phyloP scores from a whole-genome alignment of 768 basidiomycete genomes.

The Hirschioporus abietinus region DNA sequence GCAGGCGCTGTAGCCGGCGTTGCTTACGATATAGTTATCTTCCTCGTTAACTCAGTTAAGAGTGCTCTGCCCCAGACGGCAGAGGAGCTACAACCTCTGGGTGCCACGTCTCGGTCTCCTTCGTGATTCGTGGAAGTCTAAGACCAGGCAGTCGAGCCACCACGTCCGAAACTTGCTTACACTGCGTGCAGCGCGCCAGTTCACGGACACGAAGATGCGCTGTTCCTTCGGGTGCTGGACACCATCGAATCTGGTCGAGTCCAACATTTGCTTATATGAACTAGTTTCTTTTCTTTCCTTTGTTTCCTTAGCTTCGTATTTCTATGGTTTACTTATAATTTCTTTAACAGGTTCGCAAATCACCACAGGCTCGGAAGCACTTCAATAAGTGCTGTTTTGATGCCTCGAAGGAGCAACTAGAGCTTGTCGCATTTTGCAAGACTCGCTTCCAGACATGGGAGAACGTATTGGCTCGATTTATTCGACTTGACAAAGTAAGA shows the following conservation, averaged over 20 bases:
- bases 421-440: slow-evolving; percentile 6
- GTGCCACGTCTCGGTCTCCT: too few species aligned
- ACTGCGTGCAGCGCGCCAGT: slow-evolving; percentile 54
- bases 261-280: too few species aligned
- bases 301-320: too few species aligned
- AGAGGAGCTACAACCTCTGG: slow-evolving; percentile 69
- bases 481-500: slow-evolving; percentile 2
- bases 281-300: too few species aligned
- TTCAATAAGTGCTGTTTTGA: slow-evolving; percentile 7
- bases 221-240: slow-evolving; percentile 66
- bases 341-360: slow-evolving; percentile 3
- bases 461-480: neutral
- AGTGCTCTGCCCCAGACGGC: slow-evolving; percentile 93
- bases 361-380: slow-evolving; percentile 4
- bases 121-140: slow-evolving; percentile 23
- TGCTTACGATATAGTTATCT: slow-evolving; percentile 80
- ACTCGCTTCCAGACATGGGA: slow-evolving; percentile 7
- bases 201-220: slow-evolving; percentile 55
- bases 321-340: too few species aligned
- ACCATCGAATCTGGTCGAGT: slow-evolving; percentile 62
- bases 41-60: slow-evolving; percentile 95
- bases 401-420: neutral
- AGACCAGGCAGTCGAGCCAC: slow-evolving; percentile 16
- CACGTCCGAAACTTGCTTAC: slow-evolving; percentile 47
- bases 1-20: slow-evolving; percentile 85